Evolutionary conservation across 2,329 filamentous ascomycete species (phyloP).

Genomic region (Cercospora berteroae): DNA sequence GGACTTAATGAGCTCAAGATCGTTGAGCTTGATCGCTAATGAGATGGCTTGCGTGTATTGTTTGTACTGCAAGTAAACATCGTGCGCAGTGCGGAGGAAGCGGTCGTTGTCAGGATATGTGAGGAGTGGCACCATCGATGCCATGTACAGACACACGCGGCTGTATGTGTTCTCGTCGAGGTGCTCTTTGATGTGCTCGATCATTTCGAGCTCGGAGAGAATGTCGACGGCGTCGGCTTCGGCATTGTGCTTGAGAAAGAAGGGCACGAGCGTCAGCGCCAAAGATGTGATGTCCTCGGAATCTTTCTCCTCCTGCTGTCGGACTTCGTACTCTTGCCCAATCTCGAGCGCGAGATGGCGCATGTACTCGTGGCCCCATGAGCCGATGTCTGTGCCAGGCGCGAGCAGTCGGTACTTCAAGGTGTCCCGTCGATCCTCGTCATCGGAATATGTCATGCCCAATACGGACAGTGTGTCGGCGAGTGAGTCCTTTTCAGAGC

Average conservation of each 20-base stretch:
- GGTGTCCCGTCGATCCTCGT: slow-evolving; percentile 92
- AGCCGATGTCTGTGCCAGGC: slow-evolving; percentile 86
- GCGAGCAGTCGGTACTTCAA: slow-evolving; percentile 91
- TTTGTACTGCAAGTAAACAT: slow-evolving; percentile 90
- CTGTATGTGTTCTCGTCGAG: slow-evolving; percentile 92
- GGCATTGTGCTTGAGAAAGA: slow-evolving; percentile 95
- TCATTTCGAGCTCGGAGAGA: slow-evolving; percentile 95
- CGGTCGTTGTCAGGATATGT: slow-evolving; percentile 97
- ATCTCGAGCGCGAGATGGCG: slow-evolving; percentile 94
- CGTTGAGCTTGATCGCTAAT: slow-evolving; percentile 89
- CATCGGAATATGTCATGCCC: slow-evolving; percentile 91
- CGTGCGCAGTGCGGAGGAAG: slow-evolving; percentile 88
- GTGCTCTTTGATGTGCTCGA: slow-evolving; percentile 83
- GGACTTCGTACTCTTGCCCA: slow-evolving; percentile 87
- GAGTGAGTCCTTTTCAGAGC: slow-evolving; percentile 81
- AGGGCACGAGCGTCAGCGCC: slow-evolving; percentile 79
- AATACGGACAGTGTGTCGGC: slow-evolving; percentile 96
- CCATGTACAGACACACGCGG: slow-evolving; percentile 94
- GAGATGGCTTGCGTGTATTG: slow-evolving; percentile 92
- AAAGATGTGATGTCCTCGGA: slow-evolving; percentile 83
- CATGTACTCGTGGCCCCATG: slow-evolving; percentile 98
- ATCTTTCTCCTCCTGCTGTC: slow-evolving; percentile 79
- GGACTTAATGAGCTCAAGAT: slow-evolving; percentile 70
- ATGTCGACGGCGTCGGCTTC: slow-evolving; percentile 97
- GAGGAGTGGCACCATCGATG: slow-evolving; percentile 96